Base-by-base conservation (phyloP, 2,329 filamentous ascomycete genomes). In the Ascochyta viciae-villosae region DNA sequence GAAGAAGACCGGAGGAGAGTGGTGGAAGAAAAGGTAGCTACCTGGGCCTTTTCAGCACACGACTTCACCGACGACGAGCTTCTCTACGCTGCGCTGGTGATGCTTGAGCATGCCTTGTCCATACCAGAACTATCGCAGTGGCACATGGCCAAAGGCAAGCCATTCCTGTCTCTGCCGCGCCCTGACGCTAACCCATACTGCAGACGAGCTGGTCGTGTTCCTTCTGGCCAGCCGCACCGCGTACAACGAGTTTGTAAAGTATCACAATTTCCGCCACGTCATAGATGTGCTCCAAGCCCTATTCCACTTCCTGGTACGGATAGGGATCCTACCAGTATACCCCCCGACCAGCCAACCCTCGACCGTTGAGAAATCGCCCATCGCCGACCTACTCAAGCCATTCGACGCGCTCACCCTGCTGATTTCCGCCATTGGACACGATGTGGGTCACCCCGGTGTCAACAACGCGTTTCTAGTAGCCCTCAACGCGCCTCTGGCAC, bases 201-300 rank as follows among this genome's bases (percentile, higher is more conserved):
- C 69, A 91, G 92, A 90, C 66, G 89, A 96, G 74, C 82, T 99
- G 26, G 89, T 90, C 62, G 88, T 86, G 50, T 98, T 96, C 71
- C 82, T 98, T 58, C 85, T 96, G 60, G 92, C 93, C 49, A 95
- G 92, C 70, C 89, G 94, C 59, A 88, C 89, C 43, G 91, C 95
- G n/a, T 99, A 99, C 79, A 98, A 98, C 75, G 90, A 87, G 55
- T 96, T 96, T 74, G 92, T 97, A 33, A 90, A 94, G 22, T 99
- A 98, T 72, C 95, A 99, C 81, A 99, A 99, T 77, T 99, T 98
- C 75, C 90, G 94, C 50, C 95, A 99, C 76, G 95, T 96, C 22
- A 89, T 97, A 59, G 95, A 99, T 76, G 95, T 99, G 26, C 82
- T 98, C 49, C 94, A 98, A 75, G 96, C 94, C 1, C 87, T 92